Percentiles rank a stretch among this genome's conserved stretches.
Evolutionary conservation across 192 early-diverging fungal genomes (phyloP).

Genomic region (Coemansia sp.): DNA sequence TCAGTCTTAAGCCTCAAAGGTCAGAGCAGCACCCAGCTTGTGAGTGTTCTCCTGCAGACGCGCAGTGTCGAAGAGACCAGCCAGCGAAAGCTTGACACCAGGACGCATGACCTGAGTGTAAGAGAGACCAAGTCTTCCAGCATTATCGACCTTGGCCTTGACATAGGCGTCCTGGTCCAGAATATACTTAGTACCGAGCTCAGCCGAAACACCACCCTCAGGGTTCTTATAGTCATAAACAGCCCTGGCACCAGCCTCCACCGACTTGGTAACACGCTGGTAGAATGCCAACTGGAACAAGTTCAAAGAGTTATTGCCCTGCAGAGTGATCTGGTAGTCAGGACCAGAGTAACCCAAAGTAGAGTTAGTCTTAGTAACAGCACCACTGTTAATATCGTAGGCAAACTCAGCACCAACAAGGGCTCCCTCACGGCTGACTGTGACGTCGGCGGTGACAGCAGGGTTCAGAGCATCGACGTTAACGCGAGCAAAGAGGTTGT

Average conservation of each 20-base stretch:
- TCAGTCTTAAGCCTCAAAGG: conserved; percentile 80
- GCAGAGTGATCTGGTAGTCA: conserved; percentile 88
- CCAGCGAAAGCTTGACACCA: conserved; percentile 93
- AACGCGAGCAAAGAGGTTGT: conserved; percentile 86
- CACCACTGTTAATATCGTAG: conserved; percentile 91
- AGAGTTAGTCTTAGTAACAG: conserved; percentile 86
- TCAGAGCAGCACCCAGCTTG: conserved; percentile 90
- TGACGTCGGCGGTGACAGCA: conserved; percentile 84
- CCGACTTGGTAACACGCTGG: conserved; percentile 89
- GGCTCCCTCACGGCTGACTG: conserved; percentile 88
- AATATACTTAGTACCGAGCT: conserved; percentile 94
- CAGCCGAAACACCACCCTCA: conserved; percentile 76
- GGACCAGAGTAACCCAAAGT: conserved; percentile 84
- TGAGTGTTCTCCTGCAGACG: conserved; percentile 92
- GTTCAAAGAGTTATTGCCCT: conserved; percentile 89
- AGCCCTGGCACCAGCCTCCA: conserved; percentile 96
- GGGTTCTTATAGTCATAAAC: conserved; percentile 83
- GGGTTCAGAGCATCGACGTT: conserved; percentile 95
- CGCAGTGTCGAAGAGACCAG: conserved; percentile 92
- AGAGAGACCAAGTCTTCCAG: conserved; percentile 87
- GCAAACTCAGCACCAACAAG: conserved; percentile 91
- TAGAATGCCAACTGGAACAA: conserved; percentile 93
- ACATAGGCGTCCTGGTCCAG: conserved; percentile 88
- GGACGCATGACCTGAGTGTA: conserved; percentile 92
- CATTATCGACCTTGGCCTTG: conserved; percentile 86